Evolutionary conservation across 352 stramenopile genomes (phyloP), one percentile per base, ranked within the genome.

Genomic region (Phytophthora colocasiae): DNA sequence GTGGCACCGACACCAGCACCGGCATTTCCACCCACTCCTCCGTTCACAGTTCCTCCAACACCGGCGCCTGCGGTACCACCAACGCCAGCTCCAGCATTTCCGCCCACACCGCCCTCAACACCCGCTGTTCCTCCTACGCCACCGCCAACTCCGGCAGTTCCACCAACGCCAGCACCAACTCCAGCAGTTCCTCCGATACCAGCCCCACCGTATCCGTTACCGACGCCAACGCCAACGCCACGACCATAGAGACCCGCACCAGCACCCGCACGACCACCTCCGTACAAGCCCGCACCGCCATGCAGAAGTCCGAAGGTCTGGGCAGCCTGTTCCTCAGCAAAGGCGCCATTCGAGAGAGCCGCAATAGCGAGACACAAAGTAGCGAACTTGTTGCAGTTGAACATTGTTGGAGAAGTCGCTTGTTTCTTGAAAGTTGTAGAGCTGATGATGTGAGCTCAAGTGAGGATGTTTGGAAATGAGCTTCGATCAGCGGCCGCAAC

Each of bases 311-410:
- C 60, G 44, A 68, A 68, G 14, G 60, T 69, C 19, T 63, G 45
- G 7, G 60, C 52, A 8, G 39, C 53, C 52, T 69, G 52, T n/a
- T 58, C 10, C 32, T 63, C 22, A 15, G 52, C 61, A 39, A 58
- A 14, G 2, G 22, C 29, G 7, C 38, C 38, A 7, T n/a, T 47
- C 0, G 27, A 54, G 39, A 69, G 44, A 6, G 61, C 61, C 15
- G 29, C 22, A 29, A 32, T 45, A 26, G 38, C 45, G 52, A 69
- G 36, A 36, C 51, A 69, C 27, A 69, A 15, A 19, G 46, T 12
- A 39, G 19, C 17, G 39, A 69, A 54, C 36, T 69, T 69, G 36
- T 34, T 58, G 38, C 29, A 51, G 50, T 9, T 54, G 29, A 63
- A 63, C 61, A 69, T 63, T 15, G 51, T 34, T 34, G 7, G 34